Conservation (phyloP, 2,329 filamentous ascomycete genomes). For the Davidsoniella virescens region DNA sequence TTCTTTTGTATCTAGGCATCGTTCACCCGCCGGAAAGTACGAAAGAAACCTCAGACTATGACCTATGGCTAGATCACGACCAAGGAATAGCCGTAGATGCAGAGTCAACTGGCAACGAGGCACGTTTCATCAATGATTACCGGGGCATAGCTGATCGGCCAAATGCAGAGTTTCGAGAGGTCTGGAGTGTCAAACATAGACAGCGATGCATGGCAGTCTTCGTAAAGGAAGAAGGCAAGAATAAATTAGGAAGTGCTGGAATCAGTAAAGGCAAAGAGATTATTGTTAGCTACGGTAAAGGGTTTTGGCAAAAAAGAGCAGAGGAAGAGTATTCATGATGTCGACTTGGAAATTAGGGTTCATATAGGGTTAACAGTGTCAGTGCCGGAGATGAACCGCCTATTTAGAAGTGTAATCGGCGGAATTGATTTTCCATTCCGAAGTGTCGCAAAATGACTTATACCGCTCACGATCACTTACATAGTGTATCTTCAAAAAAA, state of each 20-base stretch:
- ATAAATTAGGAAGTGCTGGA: constrained; percentile 17
- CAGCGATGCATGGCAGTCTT: constrained; percentile 43
- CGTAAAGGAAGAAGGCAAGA: constrained; percentile 32
- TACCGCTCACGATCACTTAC: too few species aligned
- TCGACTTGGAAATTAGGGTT: neutral
- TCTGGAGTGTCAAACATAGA: constrained; percentile 35
- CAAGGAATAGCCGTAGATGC: constrained; percentile 45
- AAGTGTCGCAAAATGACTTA: neutral
- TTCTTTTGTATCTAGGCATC: constrained; percentile 46
- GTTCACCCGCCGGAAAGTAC: constrained; percentile 28
- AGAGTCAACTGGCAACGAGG: constrained; percentile 41
- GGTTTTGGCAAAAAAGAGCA: constrained; percentile 34
- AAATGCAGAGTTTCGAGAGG: constrained; percentile 43
- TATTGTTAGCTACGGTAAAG: constrained; percentile 50
- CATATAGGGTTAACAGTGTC: neutral
- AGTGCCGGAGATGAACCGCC: neutral
- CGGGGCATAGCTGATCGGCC: constrained; percentile 36
- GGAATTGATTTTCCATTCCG: constrained; percentile 9
- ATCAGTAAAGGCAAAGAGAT: constrained; percentile 47
- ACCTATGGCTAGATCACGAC: constrained; percentile 45
- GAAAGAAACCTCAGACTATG: constrained; percentile 37
- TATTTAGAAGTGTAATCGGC: neutral
- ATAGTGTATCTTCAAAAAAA: too few species aligned
- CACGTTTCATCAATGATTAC: constrained; percentile 51
- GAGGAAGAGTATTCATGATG: neutral